Evolutionary conservation across 2,329 filamentous ascomycete genomes (phyloP), one percentile per base, ranked within the genome.

Genomic region (Sporothrix schenckii): DNA sequence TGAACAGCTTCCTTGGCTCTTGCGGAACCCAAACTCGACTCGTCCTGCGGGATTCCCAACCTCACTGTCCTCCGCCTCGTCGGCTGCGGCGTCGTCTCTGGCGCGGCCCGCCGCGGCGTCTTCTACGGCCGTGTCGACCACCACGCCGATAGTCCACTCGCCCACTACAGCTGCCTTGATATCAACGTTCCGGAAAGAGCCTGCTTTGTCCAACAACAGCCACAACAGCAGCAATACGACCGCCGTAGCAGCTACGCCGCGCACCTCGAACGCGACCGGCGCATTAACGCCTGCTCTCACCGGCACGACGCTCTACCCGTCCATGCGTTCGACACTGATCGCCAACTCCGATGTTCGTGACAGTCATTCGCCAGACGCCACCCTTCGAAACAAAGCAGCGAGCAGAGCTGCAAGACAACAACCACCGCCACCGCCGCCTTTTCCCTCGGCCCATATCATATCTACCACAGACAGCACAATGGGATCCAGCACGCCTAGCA

Each of bases 1-100:
- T 75, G 83, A 86, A 76, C 85, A 88, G 77, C 80, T 88, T 75
- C 80, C 84, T 75, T 88, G 86, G 86, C 81, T 88, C 76, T 77
- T 87, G 75, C 81, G 81, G 75, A 84, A 86, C 77, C 78, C 80
- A 75, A 76, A 79, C 79, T 58, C 79, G 80, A 72, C 78, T 4
- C 68, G 65, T 39, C 72, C 72, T 3, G 14, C 49, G 2, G 21
- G 66, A 6, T 56, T 58, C 16, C 21, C 34, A 1, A 56, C 49
- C 10, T 63, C 70, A 24, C 13, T 65, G 1, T 30, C 58, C 6
- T 24, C 68, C 2, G 13, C 58, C 10, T 47, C 50, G n/a, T 30
- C 58, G 14, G 24, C 49, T n/a, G 6, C 7, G 34, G 49, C 58
- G 5, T 27, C 30, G 7, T 9, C 58, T 53, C 24, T 27, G 34